These are phyloP conservation scores for Trichoderma pleuroti DNA, from an alignment of 2,329 filamentous ascomycete genomes.

Conservation along the genomic window DNA sequence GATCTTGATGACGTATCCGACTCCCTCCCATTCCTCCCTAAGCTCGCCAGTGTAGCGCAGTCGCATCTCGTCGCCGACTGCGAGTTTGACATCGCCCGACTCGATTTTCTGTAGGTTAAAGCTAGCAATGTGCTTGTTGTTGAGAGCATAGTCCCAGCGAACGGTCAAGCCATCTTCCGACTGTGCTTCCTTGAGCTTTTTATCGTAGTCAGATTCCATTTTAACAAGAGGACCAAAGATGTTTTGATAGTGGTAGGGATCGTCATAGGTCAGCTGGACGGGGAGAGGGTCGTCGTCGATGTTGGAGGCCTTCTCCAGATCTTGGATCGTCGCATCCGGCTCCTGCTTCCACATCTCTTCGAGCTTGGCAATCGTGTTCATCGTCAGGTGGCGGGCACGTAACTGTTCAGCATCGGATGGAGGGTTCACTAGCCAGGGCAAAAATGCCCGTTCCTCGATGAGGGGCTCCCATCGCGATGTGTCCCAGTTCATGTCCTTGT, in stretches of 20 bases:
- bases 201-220: slow-evolving; percentile 98
- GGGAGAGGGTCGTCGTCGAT: slow-evolving; percentile 94
- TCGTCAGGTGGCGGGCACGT: slow-evolving; percentile 85
- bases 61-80: slow-evolving; percentile 97
- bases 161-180: slow-evolving; percentile 94
- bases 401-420: slow-evolving; percentile 95
- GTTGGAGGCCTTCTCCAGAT: slow-evolving; percentile 85
- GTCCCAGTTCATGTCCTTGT: slow-evolving; percentile 99
- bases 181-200: slow-evolving; percentile 96
- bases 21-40: slow-evolving; percentile 89
- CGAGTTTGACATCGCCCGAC: slow-evolving; percentile 94
- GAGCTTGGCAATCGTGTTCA: slow-evolving; percentile 90
- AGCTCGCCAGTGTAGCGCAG: slow-evolving; percentile 94
- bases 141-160: slow-evolving; percentile 90
- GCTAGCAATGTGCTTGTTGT: slow-evolving; percentile 94
- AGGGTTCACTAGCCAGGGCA: slow-evolving; percentile 85
- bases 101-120: slow-evolving; percentile 97
- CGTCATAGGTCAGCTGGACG: slow-evolving; percentile 89
- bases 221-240: slow-evolving; percentile 97
- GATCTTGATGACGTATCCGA: slow-evolving; percentile 98
- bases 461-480: slow-evolving; percentile 96
- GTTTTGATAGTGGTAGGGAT: slow-evolving; percentile 98
- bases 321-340: slow-evolving; percentile 78
- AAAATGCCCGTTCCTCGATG: slow-evolving; percentile 93
- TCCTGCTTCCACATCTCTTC: slow-evolving; percentile 99